These are phyloP conservation scores for Letharia lupina DNA, from an alignment of 495 filamentous ascomycete species.

Conservation along the genomic window DNA sequence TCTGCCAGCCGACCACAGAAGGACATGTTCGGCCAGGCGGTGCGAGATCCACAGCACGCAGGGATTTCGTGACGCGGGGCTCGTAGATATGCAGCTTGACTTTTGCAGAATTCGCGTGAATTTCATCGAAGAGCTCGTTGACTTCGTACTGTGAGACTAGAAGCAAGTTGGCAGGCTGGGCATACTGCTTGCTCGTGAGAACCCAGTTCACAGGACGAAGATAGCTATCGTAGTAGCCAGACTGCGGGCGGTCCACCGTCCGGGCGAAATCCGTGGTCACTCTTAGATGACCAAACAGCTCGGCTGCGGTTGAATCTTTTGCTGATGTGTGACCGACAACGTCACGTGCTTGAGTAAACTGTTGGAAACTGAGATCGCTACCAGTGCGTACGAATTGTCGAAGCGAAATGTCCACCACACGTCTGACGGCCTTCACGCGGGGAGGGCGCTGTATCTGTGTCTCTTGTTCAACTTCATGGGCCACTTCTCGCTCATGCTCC, in stretches of 20 bases:
- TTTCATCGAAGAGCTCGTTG: neutral
- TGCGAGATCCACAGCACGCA: neutral
- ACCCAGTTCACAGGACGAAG: neutral
- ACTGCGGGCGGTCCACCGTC: neutral
- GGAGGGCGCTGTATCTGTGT: slow-evolving; percentile 44
- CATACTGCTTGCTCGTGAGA: neutral
- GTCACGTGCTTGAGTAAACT: neutral
- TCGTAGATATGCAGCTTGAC: neutral
- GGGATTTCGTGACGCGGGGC: neutral
- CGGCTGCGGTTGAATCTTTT: neutral
- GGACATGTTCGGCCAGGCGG: neutral
- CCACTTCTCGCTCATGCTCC: slow-evolving; percentile 63
- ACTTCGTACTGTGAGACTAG: neutral
- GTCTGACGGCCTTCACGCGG: slow-evolving; percentile 5
- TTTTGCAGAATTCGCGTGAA: neutral
- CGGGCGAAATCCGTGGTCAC: neutral
- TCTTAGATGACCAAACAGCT: neutral
- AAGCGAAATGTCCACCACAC: neutral
- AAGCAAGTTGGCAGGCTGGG: neutral
- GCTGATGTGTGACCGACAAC: neutral
- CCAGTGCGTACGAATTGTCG: neutral
- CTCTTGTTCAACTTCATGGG: slow-evolving; percentile 54
- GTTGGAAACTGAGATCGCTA: neutral
- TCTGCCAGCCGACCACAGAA: neutral
- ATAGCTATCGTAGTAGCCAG: neutral